A percentile compares a stretch with the other conserved stretches of the same genome.
Conservation (phyloP, 805 yeast species). For the Schwanniomyces occidentalis region DNA sequence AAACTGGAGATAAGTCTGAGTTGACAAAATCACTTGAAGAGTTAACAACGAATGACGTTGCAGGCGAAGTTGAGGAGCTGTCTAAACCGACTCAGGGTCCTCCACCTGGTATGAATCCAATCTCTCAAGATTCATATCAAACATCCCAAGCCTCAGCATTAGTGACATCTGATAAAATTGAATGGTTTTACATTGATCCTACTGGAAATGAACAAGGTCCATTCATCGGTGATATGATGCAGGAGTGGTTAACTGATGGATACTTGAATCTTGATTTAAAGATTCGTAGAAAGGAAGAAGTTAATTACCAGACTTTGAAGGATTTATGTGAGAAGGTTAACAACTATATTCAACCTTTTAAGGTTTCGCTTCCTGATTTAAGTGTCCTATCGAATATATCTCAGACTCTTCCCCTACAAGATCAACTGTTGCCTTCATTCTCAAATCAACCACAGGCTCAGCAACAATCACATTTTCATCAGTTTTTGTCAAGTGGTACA, state of each 20-base stretch:
- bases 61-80: conserved; percentile 1
- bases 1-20: background rate
- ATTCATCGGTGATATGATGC: conserved; percentile 72
- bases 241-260: conserved; percentile 66
- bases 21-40: conserved; percentile 8
- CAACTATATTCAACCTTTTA: conserved; percentile 60
- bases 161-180: conserved; percentile 43
- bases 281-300: conserved; percentile 61
- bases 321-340: conserved; percentile 52
- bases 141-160: conserved; percentile 11
- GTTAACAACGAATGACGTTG: conserved; percentile 7
- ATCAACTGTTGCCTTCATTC: conserved; percentile 1
- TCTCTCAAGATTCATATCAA: conserved; percentile 1
- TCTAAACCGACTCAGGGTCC: conserved; percentile 7
- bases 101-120: conserved; percentile 18
- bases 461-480: conserved; percentile 28
- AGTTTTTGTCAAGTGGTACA: conserved; percentile 23
- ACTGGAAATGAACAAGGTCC: conserved; percentile 78
- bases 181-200: conserved; percentile 77
- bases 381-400: background rate
- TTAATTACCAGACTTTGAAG: conserved; percentile 48
- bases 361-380: conserved; percentile 50
- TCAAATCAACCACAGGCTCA: conserved; percentile 5
- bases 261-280: conserved; percentile 56
- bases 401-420: conserved; percentile 1